Evolutionary conservation across 495 filamentous ascomycete species (phyloP), one percentile per base, ranked within the genome.

Genomic region (Paragyromitra xinjiangensis): DNA sequence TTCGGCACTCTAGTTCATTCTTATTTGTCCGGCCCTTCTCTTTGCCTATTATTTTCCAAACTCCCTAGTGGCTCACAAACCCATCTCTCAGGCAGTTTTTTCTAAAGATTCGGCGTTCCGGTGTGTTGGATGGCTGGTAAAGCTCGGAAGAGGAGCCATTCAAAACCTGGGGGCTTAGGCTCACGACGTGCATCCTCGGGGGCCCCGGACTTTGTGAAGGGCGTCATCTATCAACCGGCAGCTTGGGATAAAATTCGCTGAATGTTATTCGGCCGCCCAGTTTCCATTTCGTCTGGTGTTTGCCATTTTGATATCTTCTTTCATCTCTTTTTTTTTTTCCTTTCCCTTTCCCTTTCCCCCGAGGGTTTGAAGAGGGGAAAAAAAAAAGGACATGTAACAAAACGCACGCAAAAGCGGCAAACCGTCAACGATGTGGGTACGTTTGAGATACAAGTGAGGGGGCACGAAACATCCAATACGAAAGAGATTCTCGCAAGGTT

Each of bases 171-270:
- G 29, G 55, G 22, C n/a, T 70, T 22, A 70, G 29, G 14, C 11
- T n/a, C 42, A 48, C 6, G 1, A 11, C 44, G 29, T 50, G 44
- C 42, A 65, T 42, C n/a, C 59, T 42, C 42, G 50, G 50, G 29
- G n/a, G 11, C 1, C 64, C 61, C 12, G 3, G n/a, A 12, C 37
- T 26, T 48, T 67, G 48, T 14, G 22, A 62, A 72, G 34, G 62
- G n/a, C 59, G 45, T 73, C 63, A 73, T 48, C 71, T 73, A 61
- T 64, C 70, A 72, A 62, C 7, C 56, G 48, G 5, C 56, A 53
- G 45, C n/a, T 37, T n/a, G 34, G 22, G 45, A 40, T 51, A 69
- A 58, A 40, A 44, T 44, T 14, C n/a, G 34, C 8, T 6, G 14
- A 26, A 58, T 9, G 58, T 58, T 37, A 69, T 69, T 58, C 29